These are phyloP conservation scores for Ustilago sp. DNA, from an alignment of 1,284 basidiomycete species.

Conservation along the genomic window DNA sequence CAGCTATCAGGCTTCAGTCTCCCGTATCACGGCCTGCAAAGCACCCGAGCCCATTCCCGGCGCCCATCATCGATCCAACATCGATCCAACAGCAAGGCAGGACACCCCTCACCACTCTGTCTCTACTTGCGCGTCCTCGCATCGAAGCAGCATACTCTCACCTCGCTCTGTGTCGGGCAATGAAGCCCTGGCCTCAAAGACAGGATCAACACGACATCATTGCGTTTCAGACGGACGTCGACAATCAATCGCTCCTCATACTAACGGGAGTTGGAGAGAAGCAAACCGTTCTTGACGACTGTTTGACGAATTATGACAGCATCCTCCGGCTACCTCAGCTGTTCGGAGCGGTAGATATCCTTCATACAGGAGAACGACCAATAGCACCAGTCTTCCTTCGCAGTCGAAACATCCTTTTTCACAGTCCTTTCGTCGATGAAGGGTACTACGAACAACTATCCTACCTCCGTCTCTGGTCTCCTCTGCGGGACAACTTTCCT, in stretches of 20 bases:
- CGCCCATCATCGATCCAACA: constrained; percentile 12
- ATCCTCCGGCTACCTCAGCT: neutral
- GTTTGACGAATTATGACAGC: neutral
- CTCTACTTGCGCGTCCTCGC: neutral
- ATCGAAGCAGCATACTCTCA: constrained; percentile 33
- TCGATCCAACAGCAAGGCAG: constrained; percentile 17
- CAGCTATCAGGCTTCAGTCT: constrained; percentile 11
- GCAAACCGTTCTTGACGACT: no score
- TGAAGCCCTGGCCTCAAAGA: neutral
- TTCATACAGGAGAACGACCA: neutral
- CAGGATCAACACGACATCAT: neutral
- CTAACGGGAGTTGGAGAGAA: neutral
- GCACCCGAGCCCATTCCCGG: neutral
- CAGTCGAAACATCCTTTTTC: neutral
- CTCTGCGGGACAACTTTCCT: neutral
- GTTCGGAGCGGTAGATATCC: neutral
- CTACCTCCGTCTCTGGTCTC: neutral
- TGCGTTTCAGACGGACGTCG: constrained; percentile 10
- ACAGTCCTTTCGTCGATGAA: neutral
- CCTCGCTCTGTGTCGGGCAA: constrained; percentile 19
- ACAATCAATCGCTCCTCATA: constrained; percentile 11
- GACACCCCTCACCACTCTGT: neutral
- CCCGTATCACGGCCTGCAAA: neutral
- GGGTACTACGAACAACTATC: neutral
- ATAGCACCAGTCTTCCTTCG: neutral